Conservation (phyloP, 768 basidiomycete species). For the Mycena rebaudengoi region DNA sequence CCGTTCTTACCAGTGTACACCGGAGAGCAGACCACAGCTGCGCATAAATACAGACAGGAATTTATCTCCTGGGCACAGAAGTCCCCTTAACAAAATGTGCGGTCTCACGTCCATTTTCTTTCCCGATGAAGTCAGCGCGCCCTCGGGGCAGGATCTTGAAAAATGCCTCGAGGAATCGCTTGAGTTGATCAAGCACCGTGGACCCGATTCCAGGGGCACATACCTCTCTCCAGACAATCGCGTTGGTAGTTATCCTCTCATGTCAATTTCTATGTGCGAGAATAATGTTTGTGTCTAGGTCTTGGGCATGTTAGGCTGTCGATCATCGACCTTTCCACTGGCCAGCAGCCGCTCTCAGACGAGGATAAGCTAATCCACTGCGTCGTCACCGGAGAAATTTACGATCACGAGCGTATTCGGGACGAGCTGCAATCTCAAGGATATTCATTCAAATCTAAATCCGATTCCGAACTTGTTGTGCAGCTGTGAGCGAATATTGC, state of each 20-base stretch:
- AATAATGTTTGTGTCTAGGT: not conserved
- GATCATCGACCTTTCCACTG: constrained; percentile 16
- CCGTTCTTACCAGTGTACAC: too few relatives aligned
- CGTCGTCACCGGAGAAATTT: not conserved
- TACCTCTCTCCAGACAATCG: not conserved
- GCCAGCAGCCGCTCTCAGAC: constrained; percentile 13
- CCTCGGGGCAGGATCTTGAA: not conserved
- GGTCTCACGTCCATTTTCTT: not conserved
- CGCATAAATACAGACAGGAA: too few relatives aligned
- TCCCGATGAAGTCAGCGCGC: not conserved
- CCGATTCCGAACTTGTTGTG: constrained; percentile 6
- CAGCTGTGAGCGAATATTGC: not conserved
- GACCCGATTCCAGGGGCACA: too few relatives aligned
- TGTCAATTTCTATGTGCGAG: not conserved
- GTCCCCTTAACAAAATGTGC: too few relatives aligned
- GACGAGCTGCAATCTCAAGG: too few relatives aligned
- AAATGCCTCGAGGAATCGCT: not conserved
- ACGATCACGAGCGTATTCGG: too few relatives aligned
- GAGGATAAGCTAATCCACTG: constrained; percentile 4
- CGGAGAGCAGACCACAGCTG: too few relatives aligned
- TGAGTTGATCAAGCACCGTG: not conserved
- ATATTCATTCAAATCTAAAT: constrained; percentile 10
- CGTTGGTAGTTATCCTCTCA: not conserved
- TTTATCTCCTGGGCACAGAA: too few relatives aligned
- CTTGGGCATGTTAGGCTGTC: constrained; percentile 12